phyloP scores from a whole-genome alignment of 1,284 basidiomycete genomes.

The Heliocybe sulcata region DNA sequence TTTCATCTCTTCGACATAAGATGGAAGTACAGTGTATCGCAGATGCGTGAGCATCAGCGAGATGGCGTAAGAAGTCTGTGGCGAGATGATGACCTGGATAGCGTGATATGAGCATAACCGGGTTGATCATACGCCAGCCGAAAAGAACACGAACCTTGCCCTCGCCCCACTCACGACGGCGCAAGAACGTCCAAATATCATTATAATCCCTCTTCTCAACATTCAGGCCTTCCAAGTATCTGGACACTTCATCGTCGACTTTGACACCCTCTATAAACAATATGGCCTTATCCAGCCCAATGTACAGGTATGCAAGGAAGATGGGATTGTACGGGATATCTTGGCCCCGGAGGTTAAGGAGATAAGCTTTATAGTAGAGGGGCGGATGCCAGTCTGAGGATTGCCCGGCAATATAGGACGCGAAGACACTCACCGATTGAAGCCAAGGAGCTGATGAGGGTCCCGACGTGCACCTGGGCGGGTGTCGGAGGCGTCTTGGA shows the following conservation, averaged over 20 bases:
- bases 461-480: slow-evolving; percentile 57
- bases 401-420: slow-evolving; percentile 5
- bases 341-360: slow-evolving; percentile 78
- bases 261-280: slow-evolving; percentile 69
- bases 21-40: slow-evolving; percentile 63
- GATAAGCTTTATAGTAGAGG: no score
- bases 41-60: slow-evolving; percentile 74
- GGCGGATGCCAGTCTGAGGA: no score
- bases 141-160: slow-evolving; percentile 47
- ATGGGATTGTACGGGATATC: slow-evolving; percentile 88
- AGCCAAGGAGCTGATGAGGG: slow-evolving; percentile 53
- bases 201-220: slow-evolving; percentile 65
- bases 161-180: slow-evolving; percentile 65
- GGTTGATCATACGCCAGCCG: not conserved
- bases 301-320: slow-evolving; percentile 79
- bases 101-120: slow-evolving; percentile 4
- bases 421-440: slow-evolving; percentile 45
- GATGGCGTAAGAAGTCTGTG: slow-evolving; percentile 72
- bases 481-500: slow-evolving; percentile 53
- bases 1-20: slow-evolving; percentile 74
- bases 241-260: slow-evolving; percentile 40
- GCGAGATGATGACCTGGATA: slow-evolving; percentile 52
- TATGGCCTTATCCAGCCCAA: slow-evolving; percentile 52
- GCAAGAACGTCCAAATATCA: slow-evolving; percentile 77
- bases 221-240: slow-evolving; percentile 52